Evolutionary conservation across 1,284 basidiomycete species (phyloP).

Genomic region (Tylopilus sp.): DNA sequence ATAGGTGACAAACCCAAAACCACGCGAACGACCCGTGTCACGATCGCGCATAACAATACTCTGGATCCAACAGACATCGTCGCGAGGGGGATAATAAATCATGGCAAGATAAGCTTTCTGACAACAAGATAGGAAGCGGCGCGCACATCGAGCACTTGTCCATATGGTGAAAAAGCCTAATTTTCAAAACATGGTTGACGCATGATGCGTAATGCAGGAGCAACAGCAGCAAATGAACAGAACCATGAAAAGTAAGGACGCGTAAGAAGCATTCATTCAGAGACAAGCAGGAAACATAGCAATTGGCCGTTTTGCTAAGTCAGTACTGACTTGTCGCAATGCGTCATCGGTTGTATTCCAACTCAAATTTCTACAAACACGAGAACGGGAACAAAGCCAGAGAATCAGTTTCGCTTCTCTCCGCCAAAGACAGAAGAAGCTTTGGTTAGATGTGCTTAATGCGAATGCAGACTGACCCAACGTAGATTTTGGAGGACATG

Average conservation of each 20-base stretch:
- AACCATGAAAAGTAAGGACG: conserved; percentile 26
- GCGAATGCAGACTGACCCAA: conserved; percentile 70
- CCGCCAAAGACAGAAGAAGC: conserved; percentile 42
- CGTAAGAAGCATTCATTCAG: conserved; percentile 29
- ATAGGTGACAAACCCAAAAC: conserved; percentile 95
- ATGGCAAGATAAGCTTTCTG: conserved; percentile 23
- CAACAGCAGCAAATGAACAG: conserved; percentile 34
- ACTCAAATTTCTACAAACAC: conserved; percentile 75
- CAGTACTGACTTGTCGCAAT: conserved; percentile 76
- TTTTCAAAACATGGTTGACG: conserved; percentile 31
- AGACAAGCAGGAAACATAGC: conserved; percentile 35
- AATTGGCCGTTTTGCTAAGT: conserved; percentile 37
- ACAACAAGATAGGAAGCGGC: conserved; percentile 37
- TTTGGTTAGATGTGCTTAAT: conserved; percentile 37
- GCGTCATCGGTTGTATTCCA: conserved; percentile 94
- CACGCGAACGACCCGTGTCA: conserved; percentile 92
- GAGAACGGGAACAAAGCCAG: conserved; percentile 34
- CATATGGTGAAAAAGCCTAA: conserved; percentile 71
- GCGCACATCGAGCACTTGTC: conserved; percentile 76
- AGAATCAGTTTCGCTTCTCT: conserved; percentile 52
- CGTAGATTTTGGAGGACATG: conserved; percentile 79
- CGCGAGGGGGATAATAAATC: conserved; percentile 8
- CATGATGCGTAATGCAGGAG: conserved; percentile 22
- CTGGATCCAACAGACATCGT: conserved; percentile 38
- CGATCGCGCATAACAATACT: conserved; percentile 98